These are phyloP conservation scores for Termitomyces sp. DNA, from an alignment of 768 basidiomycete species.

Conservation along the genomic window DNA sequence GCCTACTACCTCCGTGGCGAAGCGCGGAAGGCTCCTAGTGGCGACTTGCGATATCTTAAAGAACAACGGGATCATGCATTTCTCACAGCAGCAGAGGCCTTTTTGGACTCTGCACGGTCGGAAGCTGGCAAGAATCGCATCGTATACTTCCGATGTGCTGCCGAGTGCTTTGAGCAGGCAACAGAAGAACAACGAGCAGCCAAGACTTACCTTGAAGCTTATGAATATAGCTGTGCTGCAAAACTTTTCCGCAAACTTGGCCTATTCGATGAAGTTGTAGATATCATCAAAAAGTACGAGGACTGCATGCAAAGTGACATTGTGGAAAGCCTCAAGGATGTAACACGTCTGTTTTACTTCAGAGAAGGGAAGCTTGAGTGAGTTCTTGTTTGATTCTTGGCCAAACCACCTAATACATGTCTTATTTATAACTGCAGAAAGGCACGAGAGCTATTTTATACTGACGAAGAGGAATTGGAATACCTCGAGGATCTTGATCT, in stretches of 20 bases:
- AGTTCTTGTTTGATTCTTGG: not conserved
- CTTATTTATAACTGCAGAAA: slow-evolving; percentile 30
- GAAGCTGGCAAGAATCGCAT: slow-evolving; percentile 24
- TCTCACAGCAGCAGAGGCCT: slow-evolving; percentile 44
- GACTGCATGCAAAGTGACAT: slow-evolving; percentile 27
- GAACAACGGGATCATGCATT: slow-evolving; percentile 31
- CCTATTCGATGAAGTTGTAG: slow-evolving; percentile 50
- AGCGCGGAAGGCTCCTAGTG: slow-evolving; percentile 33
- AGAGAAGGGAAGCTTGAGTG: slow-evolving; percentile 33
- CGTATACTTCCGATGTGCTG: slow-evolving; percentile 40
- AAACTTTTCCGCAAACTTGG: slow-evolving; percentile 46
- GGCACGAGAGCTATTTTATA: slow-evolving; percentile 43
- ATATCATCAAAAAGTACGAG: slow-evolving; percentile 35
- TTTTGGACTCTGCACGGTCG: slow-evolving; percentile 33
- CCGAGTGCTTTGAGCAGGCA: slow-evolving; percentile 41
- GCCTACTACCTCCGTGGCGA: slow-evolving; percentile 54
- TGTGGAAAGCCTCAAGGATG: slow-evolving; percentile 33
- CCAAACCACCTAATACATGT: not conserved
- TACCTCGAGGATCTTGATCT: slow-evolving; percentile 55
- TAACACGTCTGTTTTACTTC: slow-evolving; percentile 45
- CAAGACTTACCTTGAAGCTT: slow-evolving; percentile 34
- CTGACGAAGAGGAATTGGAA: slow-evolving; percentile 49
- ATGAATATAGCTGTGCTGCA: slow-evolving; percentile 41
- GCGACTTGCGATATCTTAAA: slow-evolving; percentile 16
- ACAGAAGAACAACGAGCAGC: slow-evolving; percentile 42